phyloP scores from a whole-genome alignment of 2,329 filamentous ascomycete species.

The Phaeosphaeriaceae sp. region DNA sequence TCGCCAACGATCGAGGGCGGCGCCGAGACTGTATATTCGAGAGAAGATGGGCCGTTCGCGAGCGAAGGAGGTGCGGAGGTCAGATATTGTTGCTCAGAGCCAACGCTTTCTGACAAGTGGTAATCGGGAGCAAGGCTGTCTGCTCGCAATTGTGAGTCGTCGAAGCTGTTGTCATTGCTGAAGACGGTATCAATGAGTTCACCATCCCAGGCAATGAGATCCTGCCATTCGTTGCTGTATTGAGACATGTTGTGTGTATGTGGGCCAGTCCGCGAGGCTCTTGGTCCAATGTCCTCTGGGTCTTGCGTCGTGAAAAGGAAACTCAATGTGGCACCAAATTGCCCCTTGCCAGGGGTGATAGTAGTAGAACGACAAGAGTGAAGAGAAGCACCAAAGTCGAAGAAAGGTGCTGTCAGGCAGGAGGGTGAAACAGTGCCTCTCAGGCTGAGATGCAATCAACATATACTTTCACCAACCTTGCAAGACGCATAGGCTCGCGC shows the following conservation, averaged over 20 bases:
- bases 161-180: conserved; percentile 25
- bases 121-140: conserved; percentile 18
- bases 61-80: conserved; percentile 35
- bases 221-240: conserved; percentile 34
- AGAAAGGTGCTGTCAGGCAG: conserved; percentile 6
- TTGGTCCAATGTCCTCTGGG: neutral
- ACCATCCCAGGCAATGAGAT: conserved; percentile 38
- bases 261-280: conserved; percentile 2
- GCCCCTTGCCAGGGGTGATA: conserved; percentile 14
- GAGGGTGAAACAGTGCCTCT: conserved; percentile 4
- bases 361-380: conserved; percentile 1
- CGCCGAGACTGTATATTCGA: conserved; percentile 36
- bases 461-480: conserved; percentile 20
- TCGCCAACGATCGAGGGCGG: conserved; percentile 38
- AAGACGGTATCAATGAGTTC: conserved; percentile 39
- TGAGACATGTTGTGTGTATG: conserved; percentile 20
- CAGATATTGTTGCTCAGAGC: conserved; percentile 27
- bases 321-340: neutral
- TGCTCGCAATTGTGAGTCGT: conserved; percentile 5
- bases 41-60: conserved; percentile 31
- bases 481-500: conserved; percentile 7
- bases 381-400: conserved; percentile 8
- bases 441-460: conserved; percentile 19
- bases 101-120: conserved; percentile 28
- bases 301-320: neutral